Conservation (phyloP, 768 basidiomycete genomes). For the Pleurotus cornucopiae region DNA sequence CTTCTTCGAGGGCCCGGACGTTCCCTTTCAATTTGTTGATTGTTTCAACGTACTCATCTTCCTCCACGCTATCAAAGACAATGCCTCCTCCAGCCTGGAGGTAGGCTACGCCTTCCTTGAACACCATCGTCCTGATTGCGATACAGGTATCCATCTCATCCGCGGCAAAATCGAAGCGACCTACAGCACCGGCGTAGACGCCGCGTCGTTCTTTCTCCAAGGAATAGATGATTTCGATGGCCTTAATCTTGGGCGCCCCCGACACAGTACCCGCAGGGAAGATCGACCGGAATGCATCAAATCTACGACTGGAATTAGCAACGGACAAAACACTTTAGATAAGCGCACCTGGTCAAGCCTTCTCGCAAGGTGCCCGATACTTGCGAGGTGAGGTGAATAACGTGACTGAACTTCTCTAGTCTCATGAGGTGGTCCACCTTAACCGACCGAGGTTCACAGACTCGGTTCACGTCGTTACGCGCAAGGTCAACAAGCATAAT, state of each 20-base stretch:
- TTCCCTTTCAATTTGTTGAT: conserved; percentile 92
- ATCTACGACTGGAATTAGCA: conserved; percentile 41
- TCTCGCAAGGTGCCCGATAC: conserved; percentile 83
- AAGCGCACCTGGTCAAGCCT: conserved; percentile 70
- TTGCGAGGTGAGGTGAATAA: conserved; percentile 95
- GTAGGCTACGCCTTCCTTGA: conserved; percentile 89
- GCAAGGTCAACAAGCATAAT: conserved; percentile 99
- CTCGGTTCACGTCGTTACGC: conserved; percentile 96
- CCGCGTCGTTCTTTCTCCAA: conserved; percentile 88
- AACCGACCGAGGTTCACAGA: conserved; percentile 92
- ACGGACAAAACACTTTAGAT: not conserved
- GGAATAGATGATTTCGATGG: conserved; percentile 86
- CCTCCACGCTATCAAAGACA: conserved; percentile 94
- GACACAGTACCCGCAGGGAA: conserved; percentile 99
- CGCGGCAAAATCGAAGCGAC: conserved; percentile 93
- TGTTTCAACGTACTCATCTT: conserved; percentile 96
- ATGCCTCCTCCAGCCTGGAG: conserved; percentile 97
- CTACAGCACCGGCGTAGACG: conserved; percentile 95
- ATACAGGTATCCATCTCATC: conserved; percentile 99
- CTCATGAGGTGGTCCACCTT: conserved; percentile 94
- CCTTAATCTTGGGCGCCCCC: conserved; percentile 98
- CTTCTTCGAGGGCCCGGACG: conserved; percentile 76
- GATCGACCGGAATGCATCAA: conserved; percentile 98
- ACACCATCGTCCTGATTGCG: conserved; percentile 96
- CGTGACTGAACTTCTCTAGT: conserved; percentile 95